Percentiles rank a stretch among this genome's conserved stretches.
Evolutionary conservation across 2,329 filamentous ascomycete genomes (phyloP).

Genomic region (Alternaria atra): DNA sequence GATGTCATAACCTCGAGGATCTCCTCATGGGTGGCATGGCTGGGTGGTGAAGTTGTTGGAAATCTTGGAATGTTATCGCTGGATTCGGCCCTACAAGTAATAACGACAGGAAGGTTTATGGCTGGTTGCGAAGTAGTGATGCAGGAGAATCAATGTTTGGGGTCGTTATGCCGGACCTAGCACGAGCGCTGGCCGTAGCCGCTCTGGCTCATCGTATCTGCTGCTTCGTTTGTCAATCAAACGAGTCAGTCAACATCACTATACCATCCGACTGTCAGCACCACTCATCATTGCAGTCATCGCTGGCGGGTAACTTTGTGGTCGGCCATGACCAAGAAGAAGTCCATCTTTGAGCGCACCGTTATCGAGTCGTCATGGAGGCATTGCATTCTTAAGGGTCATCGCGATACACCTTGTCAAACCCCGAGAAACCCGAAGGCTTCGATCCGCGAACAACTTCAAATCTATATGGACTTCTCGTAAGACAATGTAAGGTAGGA

Average conservation of each 20-base stretch:
- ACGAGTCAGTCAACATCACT: not conserved
- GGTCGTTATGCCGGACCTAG: not conserved
- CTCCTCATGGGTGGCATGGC: not conserved
- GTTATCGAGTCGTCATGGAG: not conserved
- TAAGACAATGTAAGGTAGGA: not conserved
- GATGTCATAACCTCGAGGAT: not conserved
- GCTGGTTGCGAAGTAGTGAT: not conserved
- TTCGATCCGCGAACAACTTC: not conserved
- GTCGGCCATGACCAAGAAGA: not conserved
- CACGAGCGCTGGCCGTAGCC: not conserved
- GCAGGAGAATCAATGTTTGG: not conserved
- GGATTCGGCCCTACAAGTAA: slow-evolving; percentile 1
- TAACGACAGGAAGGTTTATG: not conserved
- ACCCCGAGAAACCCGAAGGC: not conserved
- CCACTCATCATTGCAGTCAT: not conserved
- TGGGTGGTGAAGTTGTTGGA: not conserved
- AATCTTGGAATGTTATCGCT: not conserved
- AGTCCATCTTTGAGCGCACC: not conserved
- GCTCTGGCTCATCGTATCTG: not conserved
- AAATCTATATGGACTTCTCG: not conserved
- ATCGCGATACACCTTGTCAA: not conserved
- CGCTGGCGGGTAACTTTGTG: not conserved
- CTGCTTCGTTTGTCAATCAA: not conserved
- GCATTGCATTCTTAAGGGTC: not conserved
- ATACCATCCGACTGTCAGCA: not conserved